phyloP scores from a whole-genome alignment of 441 rosid genomes.

The Brassica hybrid region DNA sequence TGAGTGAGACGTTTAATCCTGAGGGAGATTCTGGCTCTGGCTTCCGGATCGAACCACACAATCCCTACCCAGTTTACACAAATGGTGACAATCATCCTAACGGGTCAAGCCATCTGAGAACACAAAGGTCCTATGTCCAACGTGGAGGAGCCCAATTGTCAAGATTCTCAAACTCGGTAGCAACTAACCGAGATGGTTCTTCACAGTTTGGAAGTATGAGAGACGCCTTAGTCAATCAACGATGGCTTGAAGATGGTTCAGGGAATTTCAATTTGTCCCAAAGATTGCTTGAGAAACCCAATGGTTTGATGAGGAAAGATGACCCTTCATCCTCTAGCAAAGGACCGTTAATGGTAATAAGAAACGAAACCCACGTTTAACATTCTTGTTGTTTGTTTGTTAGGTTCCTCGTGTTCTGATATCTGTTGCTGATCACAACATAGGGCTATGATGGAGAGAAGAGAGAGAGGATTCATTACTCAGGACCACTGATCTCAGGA shows the following conservation, averaged over 20 bases:
- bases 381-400: neutral
- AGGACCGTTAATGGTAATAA: neutral
- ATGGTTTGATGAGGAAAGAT: neutral
- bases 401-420: neutral
- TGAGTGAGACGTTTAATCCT: slow-evolving; percentile 2
- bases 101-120: slow-evolving; percentile 2
- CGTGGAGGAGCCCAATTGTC: neutral
- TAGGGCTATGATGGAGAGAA: neutral
- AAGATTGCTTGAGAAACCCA: slow-evolving; percentile 9
- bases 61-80: neutral
- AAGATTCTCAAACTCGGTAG: slow-evolving; percentile 4
- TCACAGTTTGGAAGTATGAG: slow-evolving; percentile 6
- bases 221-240: slow-evolving; percentile 1
- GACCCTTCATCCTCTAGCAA: slow-evolving; percentile 11
- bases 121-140: slow-evolving; percentile 4
- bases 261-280: slow-evolving; percentile 3
- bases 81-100: slow-evolving; percentile 1
- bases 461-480: slow-evolving; percentile 7
- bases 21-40: slow-evolving; percentile 11
- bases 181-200: neutral
- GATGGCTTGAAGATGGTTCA: slow-evolving; percentile 1
- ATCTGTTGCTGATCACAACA: neutral
- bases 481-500: neutral
- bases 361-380: neutral
- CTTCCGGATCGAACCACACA: neutral